Evolutionary conservation across 2,329 filamentous ascomycete species (phyloP), one percentile per base, ranked within the genome.

Genomic region (Colletotrichum sp.): DNA sequence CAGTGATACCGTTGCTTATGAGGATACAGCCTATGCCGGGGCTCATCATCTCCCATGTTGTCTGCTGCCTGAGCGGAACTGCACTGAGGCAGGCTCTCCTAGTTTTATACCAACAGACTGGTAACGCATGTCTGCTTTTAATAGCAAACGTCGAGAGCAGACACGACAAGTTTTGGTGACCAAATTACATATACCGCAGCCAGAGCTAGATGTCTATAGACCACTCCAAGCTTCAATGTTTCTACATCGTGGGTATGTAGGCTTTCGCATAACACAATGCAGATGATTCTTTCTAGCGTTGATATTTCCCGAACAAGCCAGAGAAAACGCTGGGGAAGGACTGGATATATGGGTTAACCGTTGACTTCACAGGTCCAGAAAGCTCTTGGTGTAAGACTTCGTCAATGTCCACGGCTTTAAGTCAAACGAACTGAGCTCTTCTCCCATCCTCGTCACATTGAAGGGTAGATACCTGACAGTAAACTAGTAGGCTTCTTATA

Each of bases 101-200:
- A 7, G 39, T 12, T 49, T 49, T n/a, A n/a, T 12, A 44, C 18
- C 3, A 44, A n/a, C 1, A 44, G 10, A n/a, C 9, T 6, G 5
- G 3, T 44, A 8, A 44, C 39, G 18, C 3, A 3, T 44, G 9
- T n/a, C 18, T 49, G 1, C 39, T 21, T 49, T 1, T n/a, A 6
- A n/a, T 0, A 49, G 7, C 2, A 12, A 49, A 49, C 5, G n/a
- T 49, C 39, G 18, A 6, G 18, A n/a, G 39, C 1, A 4, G 39
- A 44, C 39, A 10, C 21, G 21, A 24, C 18, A 12, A 44, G 18
- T 10, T 10, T n/a, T n/a, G 5, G 39, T 6, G 5, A n/a, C 3
- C 18, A 6, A 44, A 44, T 44, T 1, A 18, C 8, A 0, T n/a
- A 1, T 6, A 1, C 39, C 2, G 18, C 18, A 2, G 1, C 18